Percentiles rank a stretch among this genome's conserved stretches.
Conservation (phyloP, 768 basidiomycete species). For the Phanerochaete sordida region DNA sequence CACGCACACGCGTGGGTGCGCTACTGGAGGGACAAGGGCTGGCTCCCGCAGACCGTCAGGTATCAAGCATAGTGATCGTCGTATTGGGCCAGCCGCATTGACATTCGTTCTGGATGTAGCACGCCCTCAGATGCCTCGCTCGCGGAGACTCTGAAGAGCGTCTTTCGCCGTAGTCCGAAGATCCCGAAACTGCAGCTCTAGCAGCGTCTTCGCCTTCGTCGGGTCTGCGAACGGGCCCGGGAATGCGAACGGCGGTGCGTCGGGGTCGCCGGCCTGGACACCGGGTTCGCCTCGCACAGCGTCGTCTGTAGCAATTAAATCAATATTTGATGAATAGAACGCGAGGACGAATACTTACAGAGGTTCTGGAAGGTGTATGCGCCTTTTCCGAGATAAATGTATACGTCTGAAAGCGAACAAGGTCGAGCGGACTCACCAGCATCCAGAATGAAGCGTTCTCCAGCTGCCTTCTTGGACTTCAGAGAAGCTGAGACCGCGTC, state of each 20-base stretch:
- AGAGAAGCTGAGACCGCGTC: conserved; percentile 27
- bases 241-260: neutral
- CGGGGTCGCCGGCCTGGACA: neutral
- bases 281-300: neutral
- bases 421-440: neutral
- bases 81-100: too few relatives aligned
- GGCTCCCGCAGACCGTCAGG: neutral
- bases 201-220: neutral
- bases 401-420: neutral
- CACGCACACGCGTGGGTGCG: neutral
- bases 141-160: neutral
- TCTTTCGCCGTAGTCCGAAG: neutral
- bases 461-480: conserved; percentile 29
- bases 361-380: neutral
- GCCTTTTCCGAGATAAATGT: neutral
- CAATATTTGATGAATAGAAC: neutral
- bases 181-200: neutral
- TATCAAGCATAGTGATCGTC: too few relatives aligned
- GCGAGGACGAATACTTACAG: neutral
- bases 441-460: conserved; percentile 35
- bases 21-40: neutral
- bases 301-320: neutral
- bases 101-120: too few relatives aligned
- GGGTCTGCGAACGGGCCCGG: neutral
- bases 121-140: neutral